phyloP scores from a whole-genome alignment of 768 basidiomycete species.

The Lentinula raphanica region DNA sequence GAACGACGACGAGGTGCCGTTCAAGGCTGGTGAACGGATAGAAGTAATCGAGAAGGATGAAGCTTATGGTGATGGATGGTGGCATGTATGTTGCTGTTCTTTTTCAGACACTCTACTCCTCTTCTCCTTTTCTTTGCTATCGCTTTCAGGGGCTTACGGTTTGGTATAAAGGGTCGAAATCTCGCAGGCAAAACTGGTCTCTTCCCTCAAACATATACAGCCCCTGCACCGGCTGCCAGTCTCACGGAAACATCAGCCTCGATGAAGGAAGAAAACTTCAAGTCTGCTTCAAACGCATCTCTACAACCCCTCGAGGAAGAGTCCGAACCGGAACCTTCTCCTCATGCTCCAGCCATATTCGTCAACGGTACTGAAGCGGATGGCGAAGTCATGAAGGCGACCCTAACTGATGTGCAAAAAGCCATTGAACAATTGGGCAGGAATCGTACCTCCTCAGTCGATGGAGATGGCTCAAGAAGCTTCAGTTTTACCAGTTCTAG shows the following conservation, averaged over 20 bases:
- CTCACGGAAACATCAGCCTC: slow-evolving; percentile 17
- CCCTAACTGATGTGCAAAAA: slow-evolving; percentile 85
- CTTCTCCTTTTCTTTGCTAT: neutral
- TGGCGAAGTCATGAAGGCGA: slow-evolving; percentile 74
- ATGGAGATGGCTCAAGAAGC: slow-evolving; percentile 56
- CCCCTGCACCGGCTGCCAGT: slow-evolving; percentile 41
- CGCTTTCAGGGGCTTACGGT: slow-evolving; percentile 11
- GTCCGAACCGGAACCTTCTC: slow-evolving; percentile 33
- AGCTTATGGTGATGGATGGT: slow-evolving; percentile 93
- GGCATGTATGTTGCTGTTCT: slow-evolving; percentile 41
- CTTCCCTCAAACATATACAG: slow-evolving; percentile 88
- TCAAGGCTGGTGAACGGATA: slow-evolving; percentile 80
- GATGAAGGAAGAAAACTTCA: slow-evolving; percentile 17
- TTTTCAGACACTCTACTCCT: neutral
- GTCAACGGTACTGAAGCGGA: slow-evolving; percentile 23
- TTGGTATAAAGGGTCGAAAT: slow-evolving; percentile 70
- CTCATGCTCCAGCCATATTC: slow-evolving; percentile 24
- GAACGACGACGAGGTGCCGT: slow-evolving; percentile 89
- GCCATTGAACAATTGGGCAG: slow-evolving; percentile 84
- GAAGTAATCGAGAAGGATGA: slow-evolving; percentile 93
- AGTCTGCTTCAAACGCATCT: slow-evolving; percentile 12
- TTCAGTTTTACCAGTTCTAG: slow-evolving; percentile 74
- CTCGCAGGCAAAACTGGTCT: slow-evolving; percentile 76
- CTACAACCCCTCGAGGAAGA: slow-evolving; percentile 47
- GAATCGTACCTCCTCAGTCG: slow-evolving; percentile 26